Percentiles rank a stretch among this genome's conserved stretches.
Conservation (phyloP, 2,329 filamentous ascomycete genomes). For the Xylariales sp. region DNA sequence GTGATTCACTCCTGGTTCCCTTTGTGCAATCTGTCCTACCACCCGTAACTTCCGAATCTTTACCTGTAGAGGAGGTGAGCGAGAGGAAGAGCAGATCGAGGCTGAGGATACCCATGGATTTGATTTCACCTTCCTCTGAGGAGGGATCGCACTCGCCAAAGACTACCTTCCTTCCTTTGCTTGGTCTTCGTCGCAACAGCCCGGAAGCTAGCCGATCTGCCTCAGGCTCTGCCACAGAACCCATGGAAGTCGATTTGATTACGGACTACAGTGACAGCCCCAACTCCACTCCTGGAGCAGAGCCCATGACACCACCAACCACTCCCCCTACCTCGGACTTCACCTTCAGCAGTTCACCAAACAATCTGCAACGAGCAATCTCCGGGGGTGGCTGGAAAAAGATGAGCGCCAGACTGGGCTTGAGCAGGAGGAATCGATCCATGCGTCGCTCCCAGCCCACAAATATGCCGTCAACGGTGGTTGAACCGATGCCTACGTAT, state of each 20-base stretch:
- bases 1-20: conserved; percentile 88
- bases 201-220: conserved; percentile 34
- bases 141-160: conserved; percentile 41
- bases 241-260: conserved; percentile 44
- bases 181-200: conserved; percentile 32
- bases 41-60: conserved; percentile 28
- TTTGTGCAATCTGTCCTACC: conserved; percentile 75
- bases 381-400: conserved; percentile 61
- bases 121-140: conserved; percentile 24
- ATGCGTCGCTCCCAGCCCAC: conserved; percentile 37
- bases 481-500: conserved; percentile 31
- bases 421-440: conserved; percentile 48
- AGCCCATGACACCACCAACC: conserved; percentile 70
- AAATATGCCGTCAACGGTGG: conserved; percentile 39
- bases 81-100: conserved; percentile 33
- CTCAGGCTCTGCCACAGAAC: conserved; percentile 38
- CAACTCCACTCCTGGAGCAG: conserved; percentile 50
- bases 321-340: conserved; percentile 63
- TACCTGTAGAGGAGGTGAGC: conserved; percentile 28
- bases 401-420: conserved; percentile 56
- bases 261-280: conserved; percentile 63
- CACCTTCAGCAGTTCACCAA: conserved; percentile 45
- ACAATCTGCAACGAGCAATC: conserved; percentile 49
- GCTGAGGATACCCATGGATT: conserved; percentile 32
- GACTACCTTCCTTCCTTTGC: conserved; percentile 35